Evolutionary conservation across 345 rosid genomes (phyloP).

Genomic region (Gossypium stocksii): DNA sequence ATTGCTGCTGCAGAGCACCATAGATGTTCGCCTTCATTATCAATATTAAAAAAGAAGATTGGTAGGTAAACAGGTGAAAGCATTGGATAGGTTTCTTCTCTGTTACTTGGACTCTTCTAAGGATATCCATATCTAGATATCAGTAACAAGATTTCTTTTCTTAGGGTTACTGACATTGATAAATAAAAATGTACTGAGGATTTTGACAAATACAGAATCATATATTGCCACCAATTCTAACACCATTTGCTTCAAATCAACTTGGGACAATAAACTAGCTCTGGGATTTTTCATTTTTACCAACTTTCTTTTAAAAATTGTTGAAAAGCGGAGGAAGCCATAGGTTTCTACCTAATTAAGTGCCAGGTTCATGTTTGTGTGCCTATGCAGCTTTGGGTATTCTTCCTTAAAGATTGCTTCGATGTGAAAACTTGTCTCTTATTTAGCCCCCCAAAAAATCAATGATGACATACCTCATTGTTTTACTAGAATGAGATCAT

Average conservation of each 20-base stretch:
- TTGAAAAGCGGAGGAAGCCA: not conserved
- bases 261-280: not conserved
- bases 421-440: too few species aligned
- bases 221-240: not conserved
- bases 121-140: too few species aligned
- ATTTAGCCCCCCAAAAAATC: too few species aligned
- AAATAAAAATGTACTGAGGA: not conserved
- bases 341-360: not conserved
- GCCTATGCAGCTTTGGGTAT: not conserved
- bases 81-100: too few species aligned
- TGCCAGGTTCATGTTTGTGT: not conserved
- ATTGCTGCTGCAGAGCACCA: too few species aligned
- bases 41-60: too few species aligned
- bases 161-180: not conserved
- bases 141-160: not conserved
- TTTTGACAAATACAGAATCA: not conserved
- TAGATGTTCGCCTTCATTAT: too few species aligned
- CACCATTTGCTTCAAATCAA: not conserved
- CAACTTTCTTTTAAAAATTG: not conserved
- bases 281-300: not conserved
- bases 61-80: too few species aligned
- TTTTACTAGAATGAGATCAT: too few species aligned
- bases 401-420: too few species aligned
- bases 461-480: too few species aligned
- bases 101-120: too few species aligned